Conservation (phyloP, 1,284 basidiomycete genomes). For the Kwoniella shivajii region DNA sequence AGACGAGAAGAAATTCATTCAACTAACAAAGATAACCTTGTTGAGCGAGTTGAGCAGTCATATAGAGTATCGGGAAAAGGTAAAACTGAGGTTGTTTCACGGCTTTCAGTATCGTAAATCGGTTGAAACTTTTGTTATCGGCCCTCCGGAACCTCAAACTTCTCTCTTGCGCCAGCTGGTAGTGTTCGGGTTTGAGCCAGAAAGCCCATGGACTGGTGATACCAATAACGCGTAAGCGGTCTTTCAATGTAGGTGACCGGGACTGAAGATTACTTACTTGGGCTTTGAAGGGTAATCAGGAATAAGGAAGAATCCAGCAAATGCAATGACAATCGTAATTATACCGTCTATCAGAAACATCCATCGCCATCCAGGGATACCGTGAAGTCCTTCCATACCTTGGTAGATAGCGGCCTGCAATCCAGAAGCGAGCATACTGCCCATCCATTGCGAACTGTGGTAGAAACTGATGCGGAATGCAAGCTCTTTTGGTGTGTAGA, state of each 20-base stretch:
- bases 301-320: constrained; percentile 20
- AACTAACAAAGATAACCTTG: constrained; percentile 30
- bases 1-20: background rate
- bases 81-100: constrained; percentile 33
- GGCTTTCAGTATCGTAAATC: constrained; percentile 46
- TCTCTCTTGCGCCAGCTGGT: constrained; percentile 18
- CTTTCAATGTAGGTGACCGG: background rate
- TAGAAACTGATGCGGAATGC: constrained; percentile 28
- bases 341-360: constrained; percentile 11
- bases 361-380: constrained; percentile 25
- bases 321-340: constrained; percentile 16
- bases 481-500: constrained; percentile 27
- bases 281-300: constrained; percentile 18
- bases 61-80: constrained; percentile 46
- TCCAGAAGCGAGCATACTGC: constrained; percentile 16
- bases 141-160: constrained; percentile 54
- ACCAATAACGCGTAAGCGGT: background rate
- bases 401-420: constrained; percentile 29
- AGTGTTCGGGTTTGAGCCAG: constrained; percentile 23
- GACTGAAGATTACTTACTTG: constrained; percentile 15
- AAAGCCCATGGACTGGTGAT: constrained; percentile 24
- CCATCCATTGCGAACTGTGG: constrained; percentile 21
- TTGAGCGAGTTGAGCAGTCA: constrained; percentile 40
- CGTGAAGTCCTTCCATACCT: constrained; percentile 5
- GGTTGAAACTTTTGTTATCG: constrained; percentile 55